Percentiles rank a stretch among this genome's conserved stretches.
phyloP scores from a whole-genome alignment of 192 early-diverging fungal genomes.

The Funneliformis mosseae region DNA sequence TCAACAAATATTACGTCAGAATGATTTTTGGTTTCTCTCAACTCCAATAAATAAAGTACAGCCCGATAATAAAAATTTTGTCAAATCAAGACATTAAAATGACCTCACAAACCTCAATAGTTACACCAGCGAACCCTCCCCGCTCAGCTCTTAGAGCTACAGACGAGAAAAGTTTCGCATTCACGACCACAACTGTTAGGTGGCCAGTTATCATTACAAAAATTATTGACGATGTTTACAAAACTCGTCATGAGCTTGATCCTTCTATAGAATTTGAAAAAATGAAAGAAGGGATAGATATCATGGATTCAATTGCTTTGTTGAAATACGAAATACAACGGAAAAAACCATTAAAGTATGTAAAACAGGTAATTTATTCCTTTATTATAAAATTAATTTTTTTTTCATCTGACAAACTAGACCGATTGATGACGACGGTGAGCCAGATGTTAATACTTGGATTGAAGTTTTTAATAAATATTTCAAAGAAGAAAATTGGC shows the following conservation, averaged over 20 bases:
- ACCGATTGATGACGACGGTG: constrained; percentile 53
- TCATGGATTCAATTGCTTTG: constrained; percentile 63
- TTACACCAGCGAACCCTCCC: constrained; percentile 48
- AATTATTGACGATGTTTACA: constrained; percentile 71
- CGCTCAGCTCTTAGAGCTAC: constrained; percentile 62
- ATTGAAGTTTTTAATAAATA: constrained; percentile 58
- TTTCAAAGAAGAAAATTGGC: constrained; percentile 69
- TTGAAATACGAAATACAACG: constrained; percentile 78
- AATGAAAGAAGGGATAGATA: constrained; percentile 66
- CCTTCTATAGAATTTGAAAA: constrained; percentile 33
- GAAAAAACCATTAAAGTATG: constrained; percentile 57
- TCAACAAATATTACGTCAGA: too few species aligned
- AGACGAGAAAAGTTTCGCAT: constrained; percentile 74
- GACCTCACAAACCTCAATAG: neutral
- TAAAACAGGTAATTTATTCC: too few species aligned
- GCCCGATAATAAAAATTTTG: too few species aligned
- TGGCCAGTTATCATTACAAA: constrained; percentile 85
- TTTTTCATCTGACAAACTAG: constrained; percentile 34
- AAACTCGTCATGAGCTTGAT: constrained; percentile 47
- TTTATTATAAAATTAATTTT: neutral
- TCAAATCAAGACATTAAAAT: too few species aligned
- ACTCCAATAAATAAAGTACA: too few species aligned
- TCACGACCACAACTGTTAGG: constrained; percentile 70
- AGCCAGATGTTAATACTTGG: constrained; percentile 65
- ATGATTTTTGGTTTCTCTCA: too few species aligned